Evolutionary conservation across 345 rosid species (phyloP), one percentile per base, ranked within the genome.

Genomic region (Camelina hispida): DNA sequence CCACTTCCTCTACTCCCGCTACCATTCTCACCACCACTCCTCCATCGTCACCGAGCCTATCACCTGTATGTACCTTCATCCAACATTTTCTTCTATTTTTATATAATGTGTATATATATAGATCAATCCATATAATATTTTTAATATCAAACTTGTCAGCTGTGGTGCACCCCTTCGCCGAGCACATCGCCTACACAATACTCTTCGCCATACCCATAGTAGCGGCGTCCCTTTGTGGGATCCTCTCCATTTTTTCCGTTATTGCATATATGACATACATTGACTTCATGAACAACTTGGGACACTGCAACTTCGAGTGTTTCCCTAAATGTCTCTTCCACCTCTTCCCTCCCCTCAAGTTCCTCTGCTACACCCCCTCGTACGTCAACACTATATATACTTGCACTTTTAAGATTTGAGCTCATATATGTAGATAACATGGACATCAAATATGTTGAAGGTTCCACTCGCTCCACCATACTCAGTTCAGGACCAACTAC

Each of bases 21-120:
- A 93, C 80, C 98, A 89, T 65, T 93, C 98, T 25, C 98, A 93
- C 51, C 98, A 89, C 74, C 97, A 91, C 76, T 83, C 93, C 37
- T 91, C 97, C 50, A 83, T 89, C 3, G 93, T 80, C 83, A 87
- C 91, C 17, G 88, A 91, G 71, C 93, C 97, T 16, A 93, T 87
- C 50, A 84, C 96, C 1, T 84, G 92, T 88, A 81, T 30, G 37
- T 54, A 54, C 53, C 54, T 62, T 55, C 14, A 47, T 25, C 53
- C 53, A 30, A 30, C 17, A 11, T 34, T 56, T 56, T 25, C 20
- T 16, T 58, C 1, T 22, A 37, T 25, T 16, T 37, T 9, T 44
- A 2, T 22, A 25, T 25, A 25, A 25, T 25, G 28, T 25, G 28
- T 25, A 48, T 12, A 22, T 53, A 38, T 3, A 38, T 37, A 25